Evolutionary conservation across 2,329 filamentous ascomycete genomes (phyloP).

Genomic region (Nemania diffusa): DNA sequence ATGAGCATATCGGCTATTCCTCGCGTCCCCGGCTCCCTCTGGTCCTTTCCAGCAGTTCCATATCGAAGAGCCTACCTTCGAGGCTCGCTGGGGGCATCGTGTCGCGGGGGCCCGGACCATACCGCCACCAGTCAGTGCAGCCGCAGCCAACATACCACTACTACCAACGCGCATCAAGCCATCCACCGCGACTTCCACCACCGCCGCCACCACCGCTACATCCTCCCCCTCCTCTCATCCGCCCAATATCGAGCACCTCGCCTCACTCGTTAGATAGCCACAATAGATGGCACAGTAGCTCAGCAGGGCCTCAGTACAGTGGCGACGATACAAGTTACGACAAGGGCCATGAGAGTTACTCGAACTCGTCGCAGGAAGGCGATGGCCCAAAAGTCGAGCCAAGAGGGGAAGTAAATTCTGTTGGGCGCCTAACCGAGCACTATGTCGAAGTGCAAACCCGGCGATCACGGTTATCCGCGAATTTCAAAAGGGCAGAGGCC

Average conservation of each 20-base stretch:
- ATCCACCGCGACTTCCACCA: slow-evolving; percentile 27
- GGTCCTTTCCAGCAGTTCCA: slow-evolving; percentile 37
- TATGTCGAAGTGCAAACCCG: slow-evolving; percentile 37
- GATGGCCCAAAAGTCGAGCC: slow-evolving; percentile 18
- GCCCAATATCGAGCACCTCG: slow-evolving; percentile 1
- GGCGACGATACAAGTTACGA: slow-evolving; percentile 20
- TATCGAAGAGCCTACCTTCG: slow-evolving; percentile 43
- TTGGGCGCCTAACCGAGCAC: slow-evolving; percentile 37
- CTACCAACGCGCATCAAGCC: slow-evolving; percentile 26
- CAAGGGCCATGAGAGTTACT: slow-evolving; percentile 13
- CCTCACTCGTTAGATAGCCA: background rate
- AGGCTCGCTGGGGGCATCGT: slow-evolving; percentile 36
- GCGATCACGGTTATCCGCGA: slow-evolving; percentile 37
- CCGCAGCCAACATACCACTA: slow-evolving; percentile 32
- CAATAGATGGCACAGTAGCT: background rate
- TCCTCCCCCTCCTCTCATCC: slow-evolving; percentile 10
- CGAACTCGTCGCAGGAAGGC: slow-evolving; percentile 22
- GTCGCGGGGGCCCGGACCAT: slow-evolving; percentile 11
- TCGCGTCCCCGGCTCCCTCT: slow-evolving; percentile 42
- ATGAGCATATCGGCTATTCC: slow-evolving; percentile 38
- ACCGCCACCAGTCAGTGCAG: slow-evolving; percentile 29
- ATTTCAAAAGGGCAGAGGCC: slow-evolving; percentile 38
- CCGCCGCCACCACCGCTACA: slow-evolving; percentile 33
- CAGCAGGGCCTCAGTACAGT: background rate
- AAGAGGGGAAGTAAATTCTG: slow-evolving; percentile 16